These are phyloP conservation scores for Globisporangium paddicum DNA, from an alignment of 352 stramenopile genomes.

Conservation along the genomic window DNA sequence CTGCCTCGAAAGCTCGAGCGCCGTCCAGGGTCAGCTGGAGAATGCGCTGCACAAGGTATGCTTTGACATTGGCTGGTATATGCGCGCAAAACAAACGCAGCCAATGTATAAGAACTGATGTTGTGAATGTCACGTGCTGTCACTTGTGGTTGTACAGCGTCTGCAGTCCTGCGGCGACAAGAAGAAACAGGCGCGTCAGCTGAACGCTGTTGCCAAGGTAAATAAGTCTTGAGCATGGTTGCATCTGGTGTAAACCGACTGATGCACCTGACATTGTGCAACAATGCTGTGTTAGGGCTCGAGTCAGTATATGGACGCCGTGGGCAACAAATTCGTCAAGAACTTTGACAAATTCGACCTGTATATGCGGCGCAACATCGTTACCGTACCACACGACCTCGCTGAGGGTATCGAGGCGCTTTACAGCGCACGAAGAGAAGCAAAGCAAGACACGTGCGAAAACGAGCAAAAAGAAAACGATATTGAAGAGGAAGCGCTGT, in stretches of 20 bases:
- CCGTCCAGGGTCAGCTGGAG: conserved; percentile 59
- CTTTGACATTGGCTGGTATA: no score
- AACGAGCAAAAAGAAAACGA: conserved; percentile 12
- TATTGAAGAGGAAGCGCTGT: conserved; percentile 4
- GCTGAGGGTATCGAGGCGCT: conserved; percentile 39
- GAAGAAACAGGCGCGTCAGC: conserved; percentile 53
- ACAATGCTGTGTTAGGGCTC: conserved; percentile 25
- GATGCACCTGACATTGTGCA: neutral
- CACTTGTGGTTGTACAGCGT: neutral
- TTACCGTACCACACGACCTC: conserved; percentile 43
- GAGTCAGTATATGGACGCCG: conserved; percentile 52
- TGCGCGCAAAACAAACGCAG: no score
- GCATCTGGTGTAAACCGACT: neutral
- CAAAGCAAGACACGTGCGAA: neutral
- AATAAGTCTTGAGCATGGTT: neutral
- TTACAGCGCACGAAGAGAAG: conserved; percentile 21
- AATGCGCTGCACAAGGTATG: conserved; percentile 61
- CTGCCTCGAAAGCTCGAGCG: conserved; percentile 40
- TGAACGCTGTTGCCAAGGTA: conserved; percentile 63
- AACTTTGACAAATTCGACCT: conserved; percentile 86
- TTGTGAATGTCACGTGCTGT: neutral
- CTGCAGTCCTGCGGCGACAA: conserved; percentile 31
- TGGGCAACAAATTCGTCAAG: conserved; percentile 61
- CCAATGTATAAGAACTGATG: no score
- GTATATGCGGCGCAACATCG: conserved; percentile 74